Evolutionary conservation across 306 rosid genomes (phyloP).

Genomic region (Carpinus viminea): DNA sequence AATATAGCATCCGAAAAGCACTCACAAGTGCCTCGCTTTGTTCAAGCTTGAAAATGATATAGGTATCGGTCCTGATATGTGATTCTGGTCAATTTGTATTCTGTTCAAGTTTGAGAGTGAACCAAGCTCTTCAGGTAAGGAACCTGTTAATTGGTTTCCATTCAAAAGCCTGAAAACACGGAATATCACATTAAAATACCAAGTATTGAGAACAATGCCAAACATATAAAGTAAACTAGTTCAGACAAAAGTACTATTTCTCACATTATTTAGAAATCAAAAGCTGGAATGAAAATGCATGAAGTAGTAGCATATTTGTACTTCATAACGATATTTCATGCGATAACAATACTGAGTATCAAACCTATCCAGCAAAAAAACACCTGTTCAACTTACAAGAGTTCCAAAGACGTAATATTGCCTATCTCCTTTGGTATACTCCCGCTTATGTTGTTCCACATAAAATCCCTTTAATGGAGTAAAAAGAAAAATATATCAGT

Average conservation of each 20-base stretch:
- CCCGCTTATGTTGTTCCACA: slow-evolving; percentile 54
- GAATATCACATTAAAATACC: neutral
- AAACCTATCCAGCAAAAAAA: neutral
- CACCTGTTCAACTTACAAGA: slow-evolving; percentile 39
- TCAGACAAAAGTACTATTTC: neutral
- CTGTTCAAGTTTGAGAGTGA: slow-evolving; percentile 38
- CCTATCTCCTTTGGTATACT: slow-evolving; percentile 55
- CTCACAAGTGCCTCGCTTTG: slow-evolving; percentile 44
- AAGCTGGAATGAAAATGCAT: neutral
- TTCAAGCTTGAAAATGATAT: slow-evolving; percentile 44
- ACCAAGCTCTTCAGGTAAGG: slow-evolving; percentile 54
- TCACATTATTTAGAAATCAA: neutral
- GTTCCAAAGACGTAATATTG: slow-evolving; percentile 44
- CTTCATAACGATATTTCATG: neutral
- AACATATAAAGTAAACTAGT: neutral
- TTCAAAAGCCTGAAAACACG: slow-evolving; percentile 46
- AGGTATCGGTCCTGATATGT: slow-evolving; percentile 49
- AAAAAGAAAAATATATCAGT: slow-evolving; percentile 13
- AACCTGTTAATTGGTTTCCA: slow-evolving; percentile 49
- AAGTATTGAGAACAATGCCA: neutral
- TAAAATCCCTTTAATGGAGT: slow-evolving; percentile 39
- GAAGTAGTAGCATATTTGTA: neutral
- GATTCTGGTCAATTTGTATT: slow-evolving; percentile 48
- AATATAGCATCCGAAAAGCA: slow-evolving; percentile 7
- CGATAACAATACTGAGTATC: neutral